Evolutionary conservation across 345 rosid genomes (phyloP), one percentile per base, ranked within the genome.

Genomic region (Cochlearia excelsa): DNA sequence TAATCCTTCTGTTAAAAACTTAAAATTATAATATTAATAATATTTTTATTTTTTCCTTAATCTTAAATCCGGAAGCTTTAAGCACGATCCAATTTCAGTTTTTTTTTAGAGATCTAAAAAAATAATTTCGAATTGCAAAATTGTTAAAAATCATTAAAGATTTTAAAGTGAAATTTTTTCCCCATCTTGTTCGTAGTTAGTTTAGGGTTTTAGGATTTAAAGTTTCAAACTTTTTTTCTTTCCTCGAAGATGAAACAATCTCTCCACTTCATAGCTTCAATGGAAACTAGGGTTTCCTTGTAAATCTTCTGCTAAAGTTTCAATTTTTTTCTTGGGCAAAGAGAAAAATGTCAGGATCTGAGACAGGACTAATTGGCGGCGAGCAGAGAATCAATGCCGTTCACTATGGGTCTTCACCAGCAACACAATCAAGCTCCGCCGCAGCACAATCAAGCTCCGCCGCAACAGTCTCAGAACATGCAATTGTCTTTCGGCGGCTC

Each of bases 321-420:
- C 29, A 23, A 1, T 67, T 27, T 51, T 5, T 45, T n/a, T 37
- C 9, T 9, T 35, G 7, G 9, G 31, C 39, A 10, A 4, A 23
- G 9, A 50, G 47, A 5, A 50, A 23, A 26, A 70, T 57, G 59
- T 63, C 74, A 26, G 70, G 65, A 63, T 63, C 65, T 56, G 65
- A 63, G 53, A 10, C 64, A 1, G 69, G 69, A 5, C 31, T 54
- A 37, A 57, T 51, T 51, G 74, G 30, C 54, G 8, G 33, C 54
- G 41, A 56, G 9, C 11, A 62, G 63, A 55, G 68, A 28, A 1
- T 30, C 68, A 37, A 30, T 57, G 16, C 30, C 60, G 10, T 57
- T 57, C 4, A n/a, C 59, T 7, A 57, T 51, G 59, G 10, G 7
- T 57, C 70, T 64, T 11, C 70, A 57, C 49, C 61, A 16, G 23